Conservation (phyloP, 768 basidiomycete genomes). For the Hypholoma fasciculare region DNA sequence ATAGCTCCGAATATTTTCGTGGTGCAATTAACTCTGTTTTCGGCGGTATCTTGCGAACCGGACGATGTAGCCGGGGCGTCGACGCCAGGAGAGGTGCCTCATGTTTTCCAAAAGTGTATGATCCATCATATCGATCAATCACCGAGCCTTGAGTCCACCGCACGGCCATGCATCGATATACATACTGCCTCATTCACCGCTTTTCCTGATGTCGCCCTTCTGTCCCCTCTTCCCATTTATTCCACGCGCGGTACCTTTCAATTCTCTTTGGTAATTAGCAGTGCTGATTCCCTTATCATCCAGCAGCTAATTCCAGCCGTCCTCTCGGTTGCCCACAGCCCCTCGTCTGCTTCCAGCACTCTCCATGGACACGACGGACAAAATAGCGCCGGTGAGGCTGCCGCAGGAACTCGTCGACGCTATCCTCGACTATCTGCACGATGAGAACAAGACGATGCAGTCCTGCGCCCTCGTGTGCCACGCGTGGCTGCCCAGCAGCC, state of each 20-base stretch:
- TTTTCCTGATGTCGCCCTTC: background rate
- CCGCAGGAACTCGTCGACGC: conserved; percentile 50
- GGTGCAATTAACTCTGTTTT: background rate
- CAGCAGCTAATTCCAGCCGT: too few species aligned
- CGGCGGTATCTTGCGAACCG: background rate
- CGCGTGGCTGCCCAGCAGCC: conserved; percentile 39
- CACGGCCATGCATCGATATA: conserved; percentile 24
- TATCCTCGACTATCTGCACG: conserved; percentile 44
- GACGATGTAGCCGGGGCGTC: background rate
- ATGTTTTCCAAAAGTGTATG: conserved; percentile 21
- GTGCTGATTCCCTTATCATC: too few species aligned
- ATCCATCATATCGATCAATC: conserved; percentile 32
- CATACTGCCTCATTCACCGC: conserved; percentile 12
- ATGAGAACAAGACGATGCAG: conserved; percentile 29
- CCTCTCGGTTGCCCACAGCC: too few species aligned
- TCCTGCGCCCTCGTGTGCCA: conserved; percentile 37
- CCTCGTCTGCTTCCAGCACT: background rate
- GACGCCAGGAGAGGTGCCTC: conserved; percentile 11
- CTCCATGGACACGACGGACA: conserved; percentile 7
- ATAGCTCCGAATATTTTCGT: background rate
- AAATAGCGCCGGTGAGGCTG: conserved; percentile 21
- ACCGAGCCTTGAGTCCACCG: conserved; percentile 24
- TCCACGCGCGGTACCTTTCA: background rate
- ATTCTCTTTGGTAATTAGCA: background rate
- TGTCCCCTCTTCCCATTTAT: background rate